These are phyloP conservation scores for Gossypium raimondii DNA, from an alignment of 345 rosid species.

Conservation along the genomic window DNA sequence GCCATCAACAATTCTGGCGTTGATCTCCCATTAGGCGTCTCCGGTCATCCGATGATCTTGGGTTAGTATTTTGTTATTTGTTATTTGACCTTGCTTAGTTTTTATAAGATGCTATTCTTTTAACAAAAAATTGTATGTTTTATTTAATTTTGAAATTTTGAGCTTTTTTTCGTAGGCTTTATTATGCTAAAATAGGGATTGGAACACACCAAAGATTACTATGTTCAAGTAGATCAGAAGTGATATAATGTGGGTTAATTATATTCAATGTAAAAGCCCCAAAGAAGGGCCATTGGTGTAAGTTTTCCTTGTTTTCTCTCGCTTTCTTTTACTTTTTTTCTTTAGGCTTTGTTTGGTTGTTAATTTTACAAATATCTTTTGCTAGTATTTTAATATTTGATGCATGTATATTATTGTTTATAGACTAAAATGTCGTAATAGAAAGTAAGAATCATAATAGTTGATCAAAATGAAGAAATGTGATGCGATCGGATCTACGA, in stretches of 20 bases:
- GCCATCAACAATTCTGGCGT: slow-evolving; percentile 73
- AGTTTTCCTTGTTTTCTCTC: slow-evolving; percentile 12
- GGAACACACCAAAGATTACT: slow-evolving; percentile 86
- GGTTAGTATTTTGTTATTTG: slow-evolving; percentile 29
- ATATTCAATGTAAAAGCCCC: slow-evolving; percentile 78
- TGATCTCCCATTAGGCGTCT: slow-evolving; percentile 68
- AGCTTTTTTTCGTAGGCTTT: slow-evolving; percentile 45
- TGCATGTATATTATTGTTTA: neutral
- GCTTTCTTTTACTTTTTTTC: neutral
- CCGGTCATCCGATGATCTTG: slow-evolving; percentile 55
- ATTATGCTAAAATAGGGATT: slow-evolving; percentile 81
- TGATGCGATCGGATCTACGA: too few species aligned
- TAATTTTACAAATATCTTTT: neutral
- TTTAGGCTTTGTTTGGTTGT: neutral
- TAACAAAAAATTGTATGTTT: too few species aligned
- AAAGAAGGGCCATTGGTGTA: slow-evolving; percentile 90
- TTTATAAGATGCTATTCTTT: too few species aligned
- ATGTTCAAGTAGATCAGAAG: slow-evolving; percentile 36
- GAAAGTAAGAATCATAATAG: neutral
- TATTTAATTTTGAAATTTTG: neutral
- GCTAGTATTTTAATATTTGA: neutral
- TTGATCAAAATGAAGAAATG: neutral
- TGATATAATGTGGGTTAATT: slow-evolving; percentile 96
- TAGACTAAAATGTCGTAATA: neutral
- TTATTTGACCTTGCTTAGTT: too few species aligned